Percentiles rank a stretch among this genome's conserved stretches.
phyloP scores from a whole-genome alignment of 495 filamentous ascomycete species.

The Thozetella sp. region DNA sequence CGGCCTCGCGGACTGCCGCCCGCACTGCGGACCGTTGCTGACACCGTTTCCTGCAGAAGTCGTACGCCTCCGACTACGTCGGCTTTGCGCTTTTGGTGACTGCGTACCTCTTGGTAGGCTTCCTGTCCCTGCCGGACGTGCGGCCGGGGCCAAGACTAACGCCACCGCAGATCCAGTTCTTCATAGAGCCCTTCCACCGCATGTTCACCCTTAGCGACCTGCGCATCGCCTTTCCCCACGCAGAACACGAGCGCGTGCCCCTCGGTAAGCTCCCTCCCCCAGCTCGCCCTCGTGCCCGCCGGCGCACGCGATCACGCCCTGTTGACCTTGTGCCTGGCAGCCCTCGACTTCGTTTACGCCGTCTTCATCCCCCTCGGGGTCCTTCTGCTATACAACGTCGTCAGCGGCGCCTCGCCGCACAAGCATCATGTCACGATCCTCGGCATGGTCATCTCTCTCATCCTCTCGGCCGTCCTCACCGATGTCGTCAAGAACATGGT shows the following conservation, averaged over 20 bases:
- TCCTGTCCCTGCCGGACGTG: slow-evolving; percentile 7
- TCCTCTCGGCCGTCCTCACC: slow-evolving; percentile 81
- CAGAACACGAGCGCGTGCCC: slow-evolving; percentile 81
- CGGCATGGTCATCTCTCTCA: slow-evolving; percentile 73
- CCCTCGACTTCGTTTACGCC: slow-evolving; percentile 76
- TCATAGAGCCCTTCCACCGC: slow-evolving; percentile 86
- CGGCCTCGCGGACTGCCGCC: not conserved
- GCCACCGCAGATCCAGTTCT: slow-evolving; percentile 60
- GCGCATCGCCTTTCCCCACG: slow-evolving; percentile 83
- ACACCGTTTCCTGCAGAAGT: slow-evolving; percentile 49
- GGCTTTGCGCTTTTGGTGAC: slow-evolving; percentile 70
- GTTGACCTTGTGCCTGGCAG: slow-evolving; percentile 36
- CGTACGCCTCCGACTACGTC: slow-evolving; percentile 86
- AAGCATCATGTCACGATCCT: slow-evolving; percentile 87
- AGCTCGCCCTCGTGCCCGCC: not conserved
- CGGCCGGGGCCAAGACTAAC: slow-evolving; percentile 7
- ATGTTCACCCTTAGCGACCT: slow-evolving; percentile 82
- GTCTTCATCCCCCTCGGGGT: slow-evolving; percentile 67
- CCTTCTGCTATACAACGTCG: slow-evolving; percentile 65
- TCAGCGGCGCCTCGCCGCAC: slow-evolving; percentile 63
- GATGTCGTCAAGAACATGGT: slow-evolving; percentile 92
- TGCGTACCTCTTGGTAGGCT: slow-evolving; percentile 67
- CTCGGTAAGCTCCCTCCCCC: slow-evolving; percentile 54
- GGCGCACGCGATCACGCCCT: not conserved
- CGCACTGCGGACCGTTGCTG: not conserved